Base-by-base conservation (phyloP, 352 stramenopile genomes). In the Globisporangium cederbergense region DNA sequence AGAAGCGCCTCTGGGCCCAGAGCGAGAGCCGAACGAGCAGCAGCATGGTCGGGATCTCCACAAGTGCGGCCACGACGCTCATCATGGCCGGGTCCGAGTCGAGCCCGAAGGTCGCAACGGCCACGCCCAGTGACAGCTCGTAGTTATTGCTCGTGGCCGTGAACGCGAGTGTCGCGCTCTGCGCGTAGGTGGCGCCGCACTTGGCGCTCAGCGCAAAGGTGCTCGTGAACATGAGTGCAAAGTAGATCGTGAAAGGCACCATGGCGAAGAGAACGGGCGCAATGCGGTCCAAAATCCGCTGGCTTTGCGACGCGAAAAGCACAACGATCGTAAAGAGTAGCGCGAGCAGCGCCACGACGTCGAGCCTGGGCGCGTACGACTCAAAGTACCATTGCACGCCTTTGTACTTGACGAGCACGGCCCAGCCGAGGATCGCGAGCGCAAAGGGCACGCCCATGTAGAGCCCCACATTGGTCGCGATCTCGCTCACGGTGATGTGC, bases 131-230 rank as follows among this genome's bases (percentile, higher is more conserved):
- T 34, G 81, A 86, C 49, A 94, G 65, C 63, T 93, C 86, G 66
- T 90, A 95, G 70, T 93, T 93, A 79, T 93, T 95, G 70, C 82
- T 92, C n/a, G 79, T 86, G n/a, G 82, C 81, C 38, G 88, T 93
- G 65, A 95, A 90, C 28, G 80, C 75, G 8, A 89, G 72, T 32
- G 77, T 77, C 13, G 73, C 68, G 53, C 73, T 72, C 64, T 85
- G 80, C 9, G 66, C 34, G 68, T 88, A 86, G 4, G 64, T 75
- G n/a, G 70, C 76, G 14, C 75, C 78, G 58, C 45, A 62, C 30
- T 68, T 60, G 20, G 64, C 56, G 42, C 77, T 78, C 61, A 85
- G 62, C 42, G 58, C 49, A 62, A 87, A 87, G 40, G 79, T 79
- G 11, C 53, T 66, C n/a, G 70, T 34, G 61, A 88, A 89, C 63